phyloP scores from a whole-genome alignment of 2,329 filamentous ascomycete genomes.

The Ceratocystis diversiconidia region DNA sequence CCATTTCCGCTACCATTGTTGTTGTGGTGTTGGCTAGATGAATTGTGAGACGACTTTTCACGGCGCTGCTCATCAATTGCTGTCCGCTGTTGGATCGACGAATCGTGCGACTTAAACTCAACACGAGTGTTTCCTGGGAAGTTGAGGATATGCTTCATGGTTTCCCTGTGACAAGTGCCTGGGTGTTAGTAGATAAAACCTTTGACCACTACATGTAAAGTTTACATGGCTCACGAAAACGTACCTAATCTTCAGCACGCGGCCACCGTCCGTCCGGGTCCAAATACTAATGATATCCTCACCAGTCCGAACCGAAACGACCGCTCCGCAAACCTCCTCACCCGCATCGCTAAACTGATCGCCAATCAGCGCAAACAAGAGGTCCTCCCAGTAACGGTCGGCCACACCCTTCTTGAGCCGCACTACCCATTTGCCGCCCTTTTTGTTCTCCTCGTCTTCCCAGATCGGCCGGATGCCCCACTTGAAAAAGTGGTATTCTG shows the following conservation, averaged over 20 bases:
- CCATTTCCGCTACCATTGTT: slow-evolving; percentile 24
- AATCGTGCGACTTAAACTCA: slow-evolving; percentile 91
- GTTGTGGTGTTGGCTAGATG: slow-evolving; percentile 20
- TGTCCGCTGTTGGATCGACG: slow-evolving; percentile 82
- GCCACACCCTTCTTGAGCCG: slow-evolving; percentile 93
- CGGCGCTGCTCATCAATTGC: slow-evolving; percentile 84
- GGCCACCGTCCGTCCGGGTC: slow-evolving; percentile 84
- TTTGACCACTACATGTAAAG: not conserved
- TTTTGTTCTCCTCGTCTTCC: slow-evolving; percentile 96
- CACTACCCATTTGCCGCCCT: slow-evolving; percentile 94
- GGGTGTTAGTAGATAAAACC: no score
- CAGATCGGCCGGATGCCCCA: slow-evolving; percentile 92
- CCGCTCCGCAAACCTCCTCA: slow-evolving; percentile 88
- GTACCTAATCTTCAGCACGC: slow-evolving; percentile 91
- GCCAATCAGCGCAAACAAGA: slow-evolving; percentile 77
- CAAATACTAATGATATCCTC: slow-evolving; percentile 97
- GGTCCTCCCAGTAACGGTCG: slow-evolving; percentile 92
- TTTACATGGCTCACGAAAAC: slow-evolving; percentile 23
- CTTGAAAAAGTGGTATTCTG: slow-evolving; percentile 96
- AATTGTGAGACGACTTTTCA: slow-evolving; percentile 52
- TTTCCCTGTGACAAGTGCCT: slow-evolving; percentile 48
- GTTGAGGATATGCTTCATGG: slow-evolving; percentile 75
- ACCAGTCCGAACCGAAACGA: slow-evolving; percentile 84
- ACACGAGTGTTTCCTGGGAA: slow-evolving; percentile 83
- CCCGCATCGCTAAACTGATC: slow-evolving; percentile 87